phyloP scores from a whole-genome alignment of 164 flowering plant species.

The Platanus orientalis region DNA sequence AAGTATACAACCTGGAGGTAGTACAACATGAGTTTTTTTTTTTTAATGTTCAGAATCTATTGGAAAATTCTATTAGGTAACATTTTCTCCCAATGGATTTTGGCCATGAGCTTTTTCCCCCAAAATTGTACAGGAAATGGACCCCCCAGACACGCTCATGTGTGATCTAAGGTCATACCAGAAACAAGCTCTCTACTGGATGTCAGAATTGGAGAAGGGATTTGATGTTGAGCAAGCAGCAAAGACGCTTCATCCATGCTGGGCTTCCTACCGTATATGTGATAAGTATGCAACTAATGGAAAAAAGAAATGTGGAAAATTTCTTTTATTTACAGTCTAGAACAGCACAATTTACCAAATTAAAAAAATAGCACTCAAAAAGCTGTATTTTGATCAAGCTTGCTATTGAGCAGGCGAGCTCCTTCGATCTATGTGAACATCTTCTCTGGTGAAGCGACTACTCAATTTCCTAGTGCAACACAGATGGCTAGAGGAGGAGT shows the following conservation, averaged over 20 bases:
- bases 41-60: not conserved
- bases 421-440: slow-evolving; percentile 62
- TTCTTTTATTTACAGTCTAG: not conserved
- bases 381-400: not conserved
- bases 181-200: slow-evolving; percentile 84
- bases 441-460: slow-evolving; percentile 78
- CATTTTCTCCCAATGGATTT: not conserved
- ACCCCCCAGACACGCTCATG: slow-evolving; percentile 52
- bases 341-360: not conserved
- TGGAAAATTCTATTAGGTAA: too few relatives aligned
- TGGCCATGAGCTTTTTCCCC: not conserved
- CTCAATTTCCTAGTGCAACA: slow-evolving; percentile 55
- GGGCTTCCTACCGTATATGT: slow-evolving; percentile 63
- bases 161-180: slow-evolving; percentile 73
- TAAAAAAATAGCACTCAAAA: not conserved
- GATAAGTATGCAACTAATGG: slow-evolving; percentile 53
- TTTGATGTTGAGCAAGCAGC: slow-evolving; percentile 54
- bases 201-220: slow-evolving; percentile 67
- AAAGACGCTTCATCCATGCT: slow-evolving; percentile 76
- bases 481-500: slow-evolving; percentile 84
- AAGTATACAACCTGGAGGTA: slow-evolving; percentile 64
- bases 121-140: slow-evolving; percentile 55
- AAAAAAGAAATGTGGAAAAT: not conserved
- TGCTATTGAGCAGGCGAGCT: slow-evolving; percentile 48
- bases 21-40: not conserved